Evolutionary conservation across 2,329 filamentous ascomycete genomes (phyloP).

Genomic region (Apiospora kogelbergensis): DNA sequence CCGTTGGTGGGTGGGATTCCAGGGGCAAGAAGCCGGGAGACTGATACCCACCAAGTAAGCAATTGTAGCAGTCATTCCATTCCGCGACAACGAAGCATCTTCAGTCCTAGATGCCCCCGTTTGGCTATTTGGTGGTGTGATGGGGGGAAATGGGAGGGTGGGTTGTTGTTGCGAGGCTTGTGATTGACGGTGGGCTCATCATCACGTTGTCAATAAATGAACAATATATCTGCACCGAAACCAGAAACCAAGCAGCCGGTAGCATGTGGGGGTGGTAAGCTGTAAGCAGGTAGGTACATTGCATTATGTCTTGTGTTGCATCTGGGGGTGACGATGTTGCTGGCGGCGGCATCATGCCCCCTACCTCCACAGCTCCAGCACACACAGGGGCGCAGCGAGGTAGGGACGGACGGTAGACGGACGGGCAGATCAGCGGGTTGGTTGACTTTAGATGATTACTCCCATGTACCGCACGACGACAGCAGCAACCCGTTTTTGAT

Average conservation of each 20-base stretch:
- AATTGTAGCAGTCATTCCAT: background rate
- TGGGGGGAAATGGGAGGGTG: background rate
- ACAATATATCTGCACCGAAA: background rate
- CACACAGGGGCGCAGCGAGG: background rate
- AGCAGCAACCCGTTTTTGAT: background rate
- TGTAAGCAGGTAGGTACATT: background rate
- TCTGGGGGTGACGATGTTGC: background rate
- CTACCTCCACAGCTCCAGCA: too few species aligned
- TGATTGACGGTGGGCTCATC: background rate
- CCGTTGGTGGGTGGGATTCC: background rate
- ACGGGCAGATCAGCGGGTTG: constrained; percentile 1
- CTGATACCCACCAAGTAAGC: background rate
- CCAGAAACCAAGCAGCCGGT: background rate
- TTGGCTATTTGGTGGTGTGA: background rate
- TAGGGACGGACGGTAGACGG: background rate
- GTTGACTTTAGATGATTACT: constrained; percentile 5
- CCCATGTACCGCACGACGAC: background rate
- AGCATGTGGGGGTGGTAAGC: background rate
- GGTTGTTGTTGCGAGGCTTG: background rate
- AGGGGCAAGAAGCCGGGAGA: background rate
- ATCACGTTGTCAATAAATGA: background rate
- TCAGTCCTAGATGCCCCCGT: background rate
- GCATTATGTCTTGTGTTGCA: too few species aligned
- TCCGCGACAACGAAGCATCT: background rate
- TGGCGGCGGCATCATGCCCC: background rate